These are phyloP conservation scores for Arthroderma uncinatum DNA, from an alignment of 2,329 filamentous ascomycete genomes.

Conservation along the genomic window DNA sequence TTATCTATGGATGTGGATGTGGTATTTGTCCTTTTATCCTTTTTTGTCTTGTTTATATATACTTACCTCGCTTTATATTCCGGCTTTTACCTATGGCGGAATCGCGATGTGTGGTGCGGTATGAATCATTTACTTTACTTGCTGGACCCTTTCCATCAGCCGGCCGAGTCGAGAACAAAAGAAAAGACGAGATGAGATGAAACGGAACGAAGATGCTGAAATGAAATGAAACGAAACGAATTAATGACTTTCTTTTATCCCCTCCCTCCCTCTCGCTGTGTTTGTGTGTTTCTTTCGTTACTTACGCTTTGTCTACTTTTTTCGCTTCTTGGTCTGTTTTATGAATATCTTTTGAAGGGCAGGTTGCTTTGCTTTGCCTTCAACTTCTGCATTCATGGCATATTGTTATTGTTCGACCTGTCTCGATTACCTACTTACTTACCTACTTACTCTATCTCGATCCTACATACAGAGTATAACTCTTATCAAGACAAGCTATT, in stretches of 20 bases:
- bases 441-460: background rate
- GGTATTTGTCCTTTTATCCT: background rate
- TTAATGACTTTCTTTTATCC: background rate
- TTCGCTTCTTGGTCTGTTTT: slow-evolving; percentile 5
- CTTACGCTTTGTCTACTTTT: background rate
- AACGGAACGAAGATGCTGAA: background rate
- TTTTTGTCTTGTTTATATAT: background rate
- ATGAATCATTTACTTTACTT: background rate
- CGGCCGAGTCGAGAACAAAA: background rate
- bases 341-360: background rate
- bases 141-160: background rate
- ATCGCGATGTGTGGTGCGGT: background rate
- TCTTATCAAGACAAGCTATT: no score
- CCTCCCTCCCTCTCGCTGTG: background rate
- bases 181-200: background rate
- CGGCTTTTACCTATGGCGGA: background rate
- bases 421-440: no score
- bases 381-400: slow-evolving; percentile 4
- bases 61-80: background rate
- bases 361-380: background rate
- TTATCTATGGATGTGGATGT: background rate
- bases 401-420: no score
- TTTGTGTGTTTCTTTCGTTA: background rate
- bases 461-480: no score
- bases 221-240: slow-evolving; percentile 5